Evolutionary conservation across 2,329 filamentous ascomycete species (phyloP).

Genomic region (Mycosphaerelloides madeirae): DNA sequence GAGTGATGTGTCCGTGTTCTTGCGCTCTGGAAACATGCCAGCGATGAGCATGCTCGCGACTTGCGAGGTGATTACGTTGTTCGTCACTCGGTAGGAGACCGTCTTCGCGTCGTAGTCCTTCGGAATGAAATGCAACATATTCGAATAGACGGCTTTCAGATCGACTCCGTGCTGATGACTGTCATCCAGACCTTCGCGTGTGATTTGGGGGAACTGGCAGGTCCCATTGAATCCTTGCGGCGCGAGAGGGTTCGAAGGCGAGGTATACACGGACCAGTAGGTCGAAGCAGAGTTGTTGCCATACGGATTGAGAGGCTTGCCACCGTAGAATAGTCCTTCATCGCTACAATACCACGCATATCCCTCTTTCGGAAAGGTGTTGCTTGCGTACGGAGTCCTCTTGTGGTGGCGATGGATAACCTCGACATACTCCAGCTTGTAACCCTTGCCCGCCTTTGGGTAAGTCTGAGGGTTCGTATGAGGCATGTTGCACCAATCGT

Average conservation of each 20-base stretch:
- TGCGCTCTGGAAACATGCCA: constrained; percentile 57
- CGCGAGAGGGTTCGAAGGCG: constrained; percentile 61
- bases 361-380: constrained; percentile 69
- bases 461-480: constrained; percentile 69
- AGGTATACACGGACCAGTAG: constrained; percentile 63
- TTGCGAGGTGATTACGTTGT: constrained; percentile 77
- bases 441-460: constrained; percentile 46
- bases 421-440: constrained; percentile 69
- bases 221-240: constrained; percentile 65
- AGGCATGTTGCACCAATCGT: constrained; percentile 87
- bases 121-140: constrained; percentile 64
- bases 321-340: constrained; percentile 65
- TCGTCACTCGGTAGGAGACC: constrained; percentile 67
- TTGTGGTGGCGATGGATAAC: constrained; percentile 83
- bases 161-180: constrained; percentile 73
- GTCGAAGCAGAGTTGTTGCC: constrained; percentile 50
- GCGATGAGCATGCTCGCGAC: constrained; percentile 70
- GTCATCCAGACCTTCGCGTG: constrained; percentile 64
- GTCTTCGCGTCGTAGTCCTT: constrained; percentile 39
- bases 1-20: constrained; percentile 32
- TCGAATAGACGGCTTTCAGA: constrained; percentile 69
- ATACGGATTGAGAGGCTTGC: constrained; percentile 48
- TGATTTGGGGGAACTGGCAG: constrained; percentile 80
- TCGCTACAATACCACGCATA: constrained; percentile 71
- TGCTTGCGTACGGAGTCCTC: constrained; percentile 72